Evolutionary conservation across 208 protist species (phyloP), one percentile per base, ranked within the genome.

Genomic region (Crithidia expoeki): DNA sequence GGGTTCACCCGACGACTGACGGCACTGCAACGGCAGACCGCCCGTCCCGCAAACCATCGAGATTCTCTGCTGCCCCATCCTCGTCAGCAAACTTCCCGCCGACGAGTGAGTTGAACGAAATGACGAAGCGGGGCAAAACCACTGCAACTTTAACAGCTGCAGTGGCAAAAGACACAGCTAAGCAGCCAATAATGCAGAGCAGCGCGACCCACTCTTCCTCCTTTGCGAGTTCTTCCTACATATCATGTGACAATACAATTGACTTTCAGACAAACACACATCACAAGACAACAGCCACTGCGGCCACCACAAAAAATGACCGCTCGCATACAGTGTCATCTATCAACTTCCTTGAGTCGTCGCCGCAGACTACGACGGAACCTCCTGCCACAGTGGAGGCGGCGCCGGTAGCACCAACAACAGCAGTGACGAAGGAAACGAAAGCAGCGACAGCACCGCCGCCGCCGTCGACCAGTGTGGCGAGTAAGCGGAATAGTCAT

Each of bases 231-330:
- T 53, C 60, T 10, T 44, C 60, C 2, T 55, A 66, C 60, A n/a
- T 28, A 4, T 64, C 58, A 25, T 44, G 38, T 4, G 60, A 52
- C 10, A 44, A 44, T 4, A 44, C 3, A 6, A 66, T 52, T 12
- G 46, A 66, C 46, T 66, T 66, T 30, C 60, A 66, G 38, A 55
- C 60, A 4, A 32, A 52, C 19, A 55, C 60, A 32, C 60, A 52
- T 28, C 42, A 55, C 1, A 49, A 32, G 19, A 60, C 50, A 11
- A 30, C 51, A 19, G 19, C 50, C 34, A 49, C 17, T 3, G 36
- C 21, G 17, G 63, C 28, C 25, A 30, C 25, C 1, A 25, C 46
- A 23, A 34, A 28, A 51, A 19, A 19, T 34, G 4, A 44, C 27
- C 2, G 2, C 42, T 58, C 49, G 12, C 63, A 52, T 30, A 34